Conservation (phyloP, 1,284 basidiomycete genomes). For the Ceratobasidium sp. region DNA sequence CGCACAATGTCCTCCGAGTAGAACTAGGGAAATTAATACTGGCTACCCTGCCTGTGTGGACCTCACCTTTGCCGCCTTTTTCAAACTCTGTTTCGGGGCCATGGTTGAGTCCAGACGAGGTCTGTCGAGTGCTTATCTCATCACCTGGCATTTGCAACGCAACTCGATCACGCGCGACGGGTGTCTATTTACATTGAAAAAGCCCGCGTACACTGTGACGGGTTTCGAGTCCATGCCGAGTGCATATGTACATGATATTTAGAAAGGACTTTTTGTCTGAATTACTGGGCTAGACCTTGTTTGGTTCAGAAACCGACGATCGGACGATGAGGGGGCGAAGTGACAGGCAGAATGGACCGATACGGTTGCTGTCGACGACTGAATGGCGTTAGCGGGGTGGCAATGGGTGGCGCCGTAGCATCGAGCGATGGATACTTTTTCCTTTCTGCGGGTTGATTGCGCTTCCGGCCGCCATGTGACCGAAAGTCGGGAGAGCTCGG, state of each 20-base stretch:
- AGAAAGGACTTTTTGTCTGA: not conserved
- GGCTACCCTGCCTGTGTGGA: not conserved
- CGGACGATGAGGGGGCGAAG: not conserved
- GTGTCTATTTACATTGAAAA: not conserved
- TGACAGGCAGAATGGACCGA: too few species aligned
- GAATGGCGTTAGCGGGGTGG: not conserved
- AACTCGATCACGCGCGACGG: too few species aligned
- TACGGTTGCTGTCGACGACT: not conserved
- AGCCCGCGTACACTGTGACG: not conserved
- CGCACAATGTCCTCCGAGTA: constrained; percentile 77
- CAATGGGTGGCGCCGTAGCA: not conserved
- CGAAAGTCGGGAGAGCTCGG: not conserved
- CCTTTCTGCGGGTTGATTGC: not conserved
- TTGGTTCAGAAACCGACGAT: too few species aligned
- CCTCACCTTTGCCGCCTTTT: constrained; percentile 26
- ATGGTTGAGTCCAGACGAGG: not conserved
- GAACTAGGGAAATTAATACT: constrained; percentile 56
- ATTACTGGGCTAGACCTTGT: too few species aligned
- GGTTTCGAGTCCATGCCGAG: not conserved
- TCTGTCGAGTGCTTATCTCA: not conserved
- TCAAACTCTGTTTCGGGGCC: constrained; percentile 9
- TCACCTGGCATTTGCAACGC: not conserved
- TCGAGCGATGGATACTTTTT: not conserved
- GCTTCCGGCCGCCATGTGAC: not conserved
- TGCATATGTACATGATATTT: constrained; percentile 2